A percentile compares a stretch with the other conserved stretches of the same genome.
Evolutionary conservation across 208 protist species (phyloP).

Genomic region (Trypanosoma scelopori): DNA sequence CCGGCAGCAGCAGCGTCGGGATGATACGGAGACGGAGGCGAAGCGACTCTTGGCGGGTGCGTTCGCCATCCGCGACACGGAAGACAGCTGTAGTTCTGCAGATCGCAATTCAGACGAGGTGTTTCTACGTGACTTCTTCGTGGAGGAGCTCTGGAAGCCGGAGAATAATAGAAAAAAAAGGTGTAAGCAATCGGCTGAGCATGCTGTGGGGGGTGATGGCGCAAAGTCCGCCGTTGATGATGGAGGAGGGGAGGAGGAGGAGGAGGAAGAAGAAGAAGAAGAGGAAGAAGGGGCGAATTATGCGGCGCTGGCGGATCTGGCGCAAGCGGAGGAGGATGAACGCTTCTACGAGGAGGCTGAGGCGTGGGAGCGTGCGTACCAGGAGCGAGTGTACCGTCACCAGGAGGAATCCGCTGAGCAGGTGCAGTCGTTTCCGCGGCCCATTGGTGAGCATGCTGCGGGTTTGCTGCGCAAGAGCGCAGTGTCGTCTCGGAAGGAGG

Average conservation of each 20-base stretch:
- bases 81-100: neutral
- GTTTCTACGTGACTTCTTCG: slow-evolving; percentile 73
- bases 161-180: slow-evolving; percentile 21
- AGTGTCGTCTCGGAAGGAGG: slow-evolving; percentile 75
- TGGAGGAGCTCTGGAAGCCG: slow-evolving; percentile 72
- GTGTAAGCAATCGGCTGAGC: neutral
- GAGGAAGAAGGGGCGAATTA: slow-evolving; percentile 40
- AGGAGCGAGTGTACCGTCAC: slow-evolving; percentile 87
- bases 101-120: slow-evolving; percentile 28
- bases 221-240: slow-evolving; percentile 24
- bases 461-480: slow-evolving; percentile 63
- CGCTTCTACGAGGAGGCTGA: slow-evolving; percentile 83
- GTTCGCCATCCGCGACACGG: slow-evolving; percentile 20
- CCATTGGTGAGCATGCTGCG: slow-evolving; percentile 61
- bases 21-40: slow-evolving; percentile 7
- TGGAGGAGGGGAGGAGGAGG: slow-evolving; percentile 24
- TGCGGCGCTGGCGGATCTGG: slow-evolving; percentile 52
- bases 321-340: slow-evolving; percentile 79
- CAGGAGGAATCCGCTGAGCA: slow-evolving; percentile 55
- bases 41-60: slow-evolving; percentile 22
- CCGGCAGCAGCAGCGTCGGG: slow-evolving; percentile 7
- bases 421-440: slow-evolving; percentile 79
- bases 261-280: slow-evolving; percentile 24
- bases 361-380: slow-evolving; percentile 83
- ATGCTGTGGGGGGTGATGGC: neutral